phyloP scores from a whole-genome alignment of 345 rosid genomes.

The Cardiospermum halicacabum region DNA sequence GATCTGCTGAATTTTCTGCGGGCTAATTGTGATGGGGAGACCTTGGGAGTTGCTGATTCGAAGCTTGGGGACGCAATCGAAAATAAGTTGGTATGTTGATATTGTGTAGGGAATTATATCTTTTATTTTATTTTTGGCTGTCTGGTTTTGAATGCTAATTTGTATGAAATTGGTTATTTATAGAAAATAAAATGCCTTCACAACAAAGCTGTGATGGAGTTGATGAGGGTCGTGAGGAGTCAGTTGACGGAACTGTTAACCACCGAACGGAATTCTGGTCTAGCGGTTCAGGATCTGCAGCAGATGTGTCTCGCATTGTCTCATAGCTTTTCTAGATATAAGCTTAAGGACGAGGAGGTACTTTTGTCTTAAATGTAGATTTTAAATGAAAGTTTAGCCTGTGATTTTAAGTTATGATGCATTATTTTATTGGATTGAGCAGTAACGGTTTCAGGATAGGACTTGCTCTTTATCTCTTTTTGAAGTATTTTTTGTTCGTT shows the following conservation, averaged over 20 bases:
- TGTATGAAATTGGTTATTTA: constrained; percentile 12
- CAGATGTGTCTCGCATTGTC: constrained; percentile 97
- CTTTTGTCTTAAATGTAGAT: neutral
- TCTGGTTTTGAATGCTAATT: constrained; percentile 7
- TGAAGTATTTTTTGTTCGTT: constrained; percentile 1
- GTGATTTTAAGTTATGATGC: neutral
- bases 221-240: constrained; percentile 78
- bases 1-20: constrained; percentile 76
- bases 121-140: neutral
- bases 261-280: too few relatives aligned
- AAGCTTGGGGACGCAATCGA: constrained; percentile 91
- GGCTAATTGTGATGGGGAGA: constrained; percentile 63
- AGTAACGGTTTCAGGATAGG: neutral
- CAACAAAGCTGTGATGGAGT: constrained; percentile 84
- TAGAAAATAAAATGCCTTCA: constrained; percentile 95
- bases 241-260: constrained; percentile 85
- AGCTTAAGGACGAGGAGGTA: constrained; percentile 93
- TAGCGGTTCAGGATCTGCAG: constrained; percentile 72
- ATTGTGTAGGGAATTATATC: neutral
- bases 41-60: constrained; percentile 76
- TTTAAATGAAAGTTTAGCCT: neutral
- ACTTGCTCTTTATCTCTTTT: neutral
- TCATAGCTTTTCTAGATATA: constrained; percentile 87
- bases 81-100: constrained; percentile 62
- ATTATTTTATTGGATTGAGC: too few relatives aligned